Base-by-base conservation (phyloP, 768 basidiomycete species). In the Asterophora lycoperdoides region DNA sequence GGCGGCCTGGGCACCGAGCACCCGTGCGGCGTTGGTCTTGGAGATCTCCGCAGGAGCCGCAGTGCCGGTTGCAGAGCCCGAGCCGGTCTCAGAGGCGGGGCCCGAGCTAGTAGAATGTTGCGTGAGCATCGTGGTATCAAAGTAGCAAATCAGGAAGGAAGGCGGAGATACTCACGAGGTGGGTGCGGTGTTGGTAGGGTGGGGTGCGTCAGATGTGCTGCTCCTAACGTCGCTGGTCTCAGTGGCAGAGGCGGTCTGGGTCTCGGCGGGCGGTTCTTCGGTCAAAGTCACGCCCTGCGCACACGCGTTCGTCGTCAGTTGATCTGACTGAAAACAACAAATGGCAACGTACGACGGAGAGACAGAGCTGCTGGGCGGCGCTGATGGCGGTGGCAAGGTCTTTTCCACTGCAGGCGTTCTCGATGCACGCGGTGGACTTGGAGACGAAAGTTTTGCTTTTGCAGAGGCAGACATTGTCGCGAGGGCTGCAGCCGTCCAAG, bases 381-480 rank as follows among this genome's bases (percentile, higher is more conserved):
- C 46, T 15, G 43, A 75, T 60, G n/a, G 83, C 78, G 10, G 43
- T 56, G 19, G 55, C 28, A 48, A 82, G 68, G 58, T 84, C 81
- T 9, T 30, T 33, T 40, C 72, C 75, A 0, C 55, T 51, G 70
- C 85, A 86, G n/a, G 64, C 54, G 4, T 41, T 32, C 42, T 61
- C 17, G 52, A 85, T 75, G 65, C 84, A 86, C 0, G 56, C 1
- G 32, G 79, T 77, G 40, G 74, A 72, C 45, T 61, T 60, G 33
- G 48, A 41, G 51, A 84, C 56, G 59, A 83, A 86, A 1, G 48
- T n/a, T 15, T 55, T 0, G 60, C 66, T 69, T 5, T 67, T 64
- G 74, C 85, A 87, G 26, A 84, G 67, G 56, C 88, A 90, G 20
- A 55, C 53, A 59, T 76, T 68, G 66, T 88, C 80, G n/a, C 63